Evolutionary conservation across 176 grass and related monocot genomes (phyloP), one percentile per base, ranked within the genome.

Genomic region (Alopecurus myosuroides): DNA sequence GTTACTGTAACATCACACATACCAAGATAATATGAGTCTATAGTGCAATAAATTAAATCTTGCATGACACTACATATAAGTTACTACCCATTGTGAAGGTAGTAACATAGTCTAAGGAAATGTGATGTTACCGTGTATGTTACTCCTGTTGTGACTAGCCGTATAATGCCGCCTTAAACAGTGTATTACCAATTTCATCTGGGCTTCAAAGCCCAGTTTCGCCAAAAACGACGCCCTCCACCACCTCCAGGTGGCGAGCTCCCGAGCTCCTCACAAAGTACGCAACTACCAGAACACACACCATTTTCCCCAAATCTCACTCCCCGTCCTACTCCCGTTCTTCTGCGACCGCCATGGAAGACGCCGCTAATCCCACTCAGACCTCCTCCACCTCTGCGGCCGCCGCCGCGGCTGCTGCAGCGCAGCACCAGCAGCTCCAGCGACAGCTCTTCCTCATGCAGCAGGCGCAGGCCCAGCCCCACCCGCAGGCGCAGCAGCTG

Each of bases 391-490:
- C 53, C 72, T 79, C 76, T 5, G 36, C 88, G 6, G 86, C 86
- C 14, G 67, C 82, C 2, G 70, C 83, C 1, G 86, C 79, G 7
- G 87, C 91, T 3, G 87, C 84, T 0, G 84, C 88, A 7, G 88
- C 91, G 42, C 94, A 97, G 61, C 95, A 94, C 55, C 86, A 94
- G 67, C 87, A 90, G 26, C 93, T 94, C 13, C 84, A 90, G 68
- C 89, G 91, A 30, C 93, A 96, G 55, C 80, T 91, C 67, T 91
- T 93, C 84, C 88, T 98, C 50, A 86, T 98, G 77, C 89, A 89
- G 78, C 91, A 92, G 52, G 70, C 78, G 1, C 88, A 91, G 10
- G 80, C 72, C 0, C 92, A 92, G 18, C 64, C 70, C 17, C 88
- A 88, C 0, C 89, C 87, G 55, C 81, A 83, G 62, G 80, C 51